phyloP scores from a whole-genome alignment of 2,329 filamentous ascomycete genomes.

The Aspergillus ochraceus region DNA sequence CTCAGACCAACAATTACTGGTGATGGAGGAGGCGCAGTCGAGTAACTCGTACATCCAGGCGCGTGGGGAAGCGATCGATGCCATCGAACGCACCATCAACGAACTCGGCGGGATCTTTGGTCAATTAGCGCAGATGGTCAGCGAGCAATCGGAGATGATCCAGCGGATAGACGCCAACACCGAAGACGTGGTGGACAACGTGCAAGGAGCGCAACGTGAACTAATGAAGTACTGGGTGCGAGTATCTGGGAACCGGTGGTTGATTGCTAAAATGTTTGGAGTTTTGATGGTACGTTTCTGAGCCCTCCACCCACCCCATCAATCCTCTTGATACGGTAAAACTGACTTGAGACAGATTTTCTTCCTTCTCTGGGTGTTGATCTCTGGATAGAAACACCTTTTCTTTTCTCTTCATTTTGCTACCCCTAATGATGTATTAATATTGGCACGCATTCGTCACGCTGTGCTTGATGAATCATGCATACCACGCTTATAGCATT shows the following conservation, averaged over 20 bases:
- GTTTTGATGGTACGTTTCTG: conserved; percentile 70
- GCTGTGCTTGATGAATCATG: conserved; percentile 18
- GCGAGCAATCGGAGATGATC: conserved; percentile 96
- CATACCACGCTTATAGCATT: conserved; percentile 18
- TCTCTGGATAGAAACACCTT: conserved; percentile 42
- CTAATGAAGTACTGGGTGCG: conserved; percentile 95
- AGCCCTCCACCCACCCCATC: not conserved
- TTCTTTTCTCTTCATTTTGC: conserved; percentile 1
- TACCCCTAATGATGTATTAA: conserved; percentile 32
- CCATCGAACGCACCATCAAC: conserved; percentile 91
- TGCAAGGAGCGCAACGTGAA: conserved; percentile 93
- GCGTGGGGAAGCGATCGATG: conserved; percentile 91
- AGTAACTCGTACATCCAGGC: conserved; percentile 89
- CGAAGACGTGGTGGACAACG: conserved; percentile 96
- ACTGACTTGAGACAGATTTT: conserved; percentile 59
- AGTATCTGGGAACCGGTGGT: conserved; percentile 92
- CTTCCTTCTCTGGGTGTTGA: conserved; percentile 73
- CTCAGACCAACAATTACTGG: conserved; percentile 81
- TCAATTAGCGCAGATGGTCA: conserved; percentile 94
- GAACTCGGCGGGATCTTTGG: conserved; percentile 92
- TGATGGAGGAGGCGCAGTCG: conserved; percentile 90
- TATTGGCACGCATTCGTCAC: conserved; percentile 21
- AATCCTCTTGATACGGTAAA: not conserved
- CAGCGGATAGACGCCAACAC: conserved; percentile 96
- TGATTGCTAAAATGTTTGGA: conserved; percentile 78